These are phyloP conservation scores for Immersiporthe knoxdaviesiana DNA, from an alignment of 2,329 filamentous ascomycete species.

Conservation along the genomic window DNA sequence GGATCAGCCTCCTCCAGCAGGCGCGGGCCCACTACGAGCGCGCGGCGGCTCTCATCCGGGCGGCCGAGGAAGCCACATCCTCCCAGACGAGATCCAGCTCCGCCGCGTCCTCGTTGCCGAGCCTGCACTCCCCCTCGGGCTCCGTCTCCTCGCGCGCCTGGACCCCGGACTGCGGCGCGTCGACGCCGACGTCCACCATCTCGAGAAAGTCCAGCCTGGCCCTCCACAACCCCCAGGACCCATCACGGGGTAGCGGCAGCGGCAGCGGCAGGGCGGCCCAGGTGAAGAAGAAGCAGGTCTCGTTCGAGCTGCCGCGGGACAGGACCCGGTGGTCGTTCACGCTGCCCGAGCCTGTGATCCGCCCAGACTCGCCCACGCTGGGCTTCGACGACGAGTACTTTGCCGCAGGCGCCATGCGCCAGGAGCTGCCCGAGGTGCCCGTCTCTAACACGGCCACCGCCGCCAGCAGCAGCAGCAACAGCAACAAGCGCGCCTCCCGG, in stretches of 20 bases:
- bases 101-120: constrained; percentile 39
- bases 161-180: constrained; percentile 47
- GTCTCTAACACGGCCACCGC: neutral
- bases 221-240: constrained; percentile 25
- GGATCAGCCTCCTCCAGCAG: constrained; percentile 53
- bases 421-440: constrained; percentile 35
- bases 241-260: constrained; percentile 27
- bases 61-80: constrained; percentile 47
- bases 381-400: constrained; percentile 54
- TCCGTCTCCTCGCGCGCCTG: constrained; percentile 50
- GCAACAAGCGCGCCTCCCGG: constrained; percentile 18
- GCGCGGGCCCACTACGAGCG: constrained; percentile 56
- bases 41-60: constrained; percentile 52
- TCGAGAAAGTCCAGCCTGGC: constrained; percentile 39
- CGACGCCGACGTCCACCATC: constrained; percentile 51
- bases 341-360: constrained; percentile 51
- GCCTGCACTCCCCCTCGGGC: constrained; percentile 50
- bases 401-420: constrained; percentile 32
- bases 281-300: constrained; percentile 46
- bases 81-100: constrained; percentile 44
- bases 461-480: constrained; percentile 23
- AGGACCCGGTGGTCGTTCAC: constrained; percentile 38
- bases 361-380: constrained; percentile 64
- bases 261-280: constrained; percentile 32
- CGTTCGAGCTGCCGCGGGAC: constrained; percentile 46